Evolutionary conservation across 768 basidiomycete genomes (phyloP).

Genomic region (Botryobasidium botryosum): DNA sequence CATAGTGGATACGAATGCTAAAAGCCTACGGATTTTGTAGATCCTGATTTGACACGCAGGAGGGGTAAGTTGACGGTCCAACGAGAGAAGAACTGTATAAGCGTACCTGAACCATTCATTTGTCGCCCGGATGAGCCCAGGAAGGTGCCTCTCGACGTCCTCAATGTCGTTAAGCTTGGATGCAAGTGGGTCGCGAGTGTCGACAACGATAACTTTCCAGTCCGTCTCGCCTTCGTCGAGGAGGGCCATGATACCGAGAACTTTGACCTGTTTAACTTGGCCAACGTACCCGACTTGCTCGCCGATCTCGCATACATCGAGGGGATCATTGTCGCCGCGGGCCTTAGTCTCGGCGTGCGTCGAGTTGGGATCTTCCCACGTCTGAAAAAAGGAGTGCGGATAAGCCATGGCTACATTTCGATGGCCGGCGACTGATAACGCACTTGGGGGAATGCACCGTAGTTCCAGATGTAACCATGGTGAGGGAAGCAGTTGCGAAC

Average conservation of each 20-base stretch:
- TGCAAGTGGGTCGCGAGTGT: slow-evolving; percentile 88
- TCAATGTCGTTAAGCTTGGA: slow-evolving; percentile 96
- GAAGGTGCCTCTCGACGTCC: slow-evolving; percentile 95
- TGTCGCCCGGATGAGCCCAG: slow-evolving; percentile 89
- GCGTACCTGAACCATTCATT: slow-evolving; percentile 95
- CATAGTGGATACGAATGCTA: background rate
- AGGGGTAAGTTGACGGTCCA: background rate
- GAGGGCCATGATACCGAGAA: slow-evolving; percentile 98
- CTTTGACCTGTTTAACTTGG: slow-evolving; percentile 99
- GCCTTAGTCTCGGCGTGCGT: slow-evolving; percentile 95
- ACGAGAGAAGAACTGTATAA: slow-evolving; percentile 18
- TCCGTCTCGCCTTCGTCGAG: slow-evolving; percentile 99
- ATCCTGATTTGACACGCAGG: slow-evolving; percentile 47
- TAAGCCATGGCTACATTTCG: background rate
- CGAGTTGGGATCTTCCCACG: slow-evolving; percentile 89
- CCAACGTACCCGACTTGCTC: slow-evolving; percentile 95
- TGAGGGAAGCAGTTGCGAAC: slow-evolving; percentile 99
- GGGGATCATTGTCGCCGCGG: slow-evolving; percentile 96
- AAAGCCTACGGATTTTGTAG: slow-evolving; percentile 57
- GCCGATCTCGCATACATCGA: slow-evolving; percentile 99
- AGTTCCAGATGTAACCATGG: slow-evolving; percentile 99
- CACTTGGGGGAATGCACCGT: slow-evolving; percentile 97
- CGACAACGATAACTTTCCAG: slow-evolving; percentile 99
- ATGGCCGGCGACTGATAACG: slow-evolving; percentile 11
- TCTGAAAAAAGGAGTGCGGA: slow-evolving; percentile 29